Base-by-base conservation (phyloP, 164 flowering plant species). In the Vitis vinifera region DNA sequence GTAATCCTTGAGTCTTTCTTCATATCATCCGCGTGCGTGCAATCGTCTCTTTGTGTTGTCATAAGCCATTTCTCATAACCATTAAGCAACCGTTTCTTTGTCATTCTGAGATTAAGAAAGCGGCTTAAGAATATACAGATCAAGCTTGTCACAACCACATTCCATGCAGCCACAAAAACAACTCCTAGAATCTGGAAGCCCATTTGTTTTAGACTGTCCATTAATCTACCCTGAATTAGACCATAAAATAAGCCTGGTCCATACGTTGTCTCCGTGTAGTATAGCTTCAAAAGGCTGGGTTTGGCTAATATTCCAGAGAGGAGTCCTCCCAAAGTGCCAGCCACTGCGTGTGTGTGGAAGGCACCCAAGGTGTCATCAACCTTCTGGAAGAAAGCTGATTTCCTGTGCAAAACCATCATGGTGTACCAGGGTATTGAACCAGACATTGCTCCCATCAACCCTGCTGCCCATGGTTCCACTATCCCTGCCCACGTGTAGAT, bases 341-440 rank as follows among this genome's bases (percentile, higher is more conserved):
- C 94, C 14, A 89, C 91, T 0, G 91, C 88, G 51, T 89, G 94
- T 1, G 91, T 87, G 82, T 87, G 91, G 77, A 87, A 86, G 57
- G 82, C 94, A 5, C 81, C 91, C 8, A 87, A 51, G 14, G 94
- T 86, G 79, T 89, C 94, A 58, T 89, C 94, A 3, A 89, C 90
- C 12, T 73, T 77, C 29, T 85, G 90, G 74, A 86, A 79, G 73
- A 89, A 75, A 9, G 82, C 72, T n/a, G 73, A 75, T 67, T 68
- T 77, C 69, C 67, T 76, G 79, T 85, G 90, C 19, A 88, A 53
- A 29, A 88, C 85, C 92, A 88, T 88, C 92, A 85, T 86, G 15
- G 92, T 88, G 86, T 74, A 86, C 92, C 92, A 86, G 47, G 90
- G 83, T 12, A 88, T 19, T 23, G 79, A 68, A 16, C 89, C 90